These are phyloP conservation scores for Batkoa obscura DNA, from an alignment of 371 early-diverging fungal species.

Conservation along the genomic window DNA sequence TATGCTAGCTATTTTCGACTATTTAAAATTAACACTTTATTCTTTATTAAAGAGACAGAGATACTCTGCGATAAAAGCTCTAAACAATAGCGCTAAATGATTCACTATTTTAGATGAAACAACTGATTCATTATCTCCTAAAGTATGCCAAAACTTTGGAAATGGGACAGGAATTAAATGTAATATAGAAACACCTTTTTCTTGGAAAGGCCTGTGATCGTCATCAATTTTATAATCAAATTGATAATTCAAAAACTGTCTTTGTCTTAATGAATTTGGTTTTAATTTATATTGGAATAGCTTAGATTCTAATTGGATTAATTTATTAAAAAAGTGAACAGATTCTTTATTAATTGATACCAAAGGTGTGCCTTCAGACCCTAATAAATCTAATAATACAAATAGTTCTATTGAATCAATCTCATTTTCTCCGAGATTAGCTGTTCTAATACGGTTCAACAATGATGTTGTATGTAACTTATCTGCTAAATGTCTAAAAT, in stretches of 20 bases:
- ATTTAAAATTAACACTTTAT: no score
- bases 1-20: no score
- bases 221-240: constrained; percentile 41
- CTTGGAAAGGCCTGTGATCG: constrained; percentile 80
- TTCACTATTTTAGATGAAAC: constrained; percentile 20
- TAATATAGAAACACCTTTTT: constrained; percentile 58
- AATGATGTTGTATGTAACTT: constrained; percentile 16
- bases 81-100: constrained; percentile 26
- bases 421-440: constrained; percentile 15
- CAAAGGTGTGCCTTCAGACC: constrained; percentile 26
- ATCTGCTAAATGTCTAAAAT: constrained; percentile 23
- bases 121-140: constrained; percentile 19
- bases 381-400: constrained; percentile 75
- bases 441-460: constrained; percentile 10
- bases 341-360: constrained; percentile 36
- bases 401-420: constrained; percentile 62
- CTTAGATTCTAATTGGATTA: constrained; percentile 23
- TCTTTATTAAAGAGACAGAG: constrained; percentile 20
- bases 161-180: constrained; percentile 81
- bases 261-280: constrained; percentile 7
- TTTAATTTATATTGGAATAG: constrained; percentile 18
- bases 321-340: constrained; percentile 30
- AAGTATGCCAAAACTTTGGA: constrained; percentile 78
- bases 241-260: constrained; percentile 8
- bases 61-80: constrained; percentile 31